Conservation (phyloP, 2,329 filamentous ascomycete genomes). For the Colletotrichum tofieldiae region DNA sequence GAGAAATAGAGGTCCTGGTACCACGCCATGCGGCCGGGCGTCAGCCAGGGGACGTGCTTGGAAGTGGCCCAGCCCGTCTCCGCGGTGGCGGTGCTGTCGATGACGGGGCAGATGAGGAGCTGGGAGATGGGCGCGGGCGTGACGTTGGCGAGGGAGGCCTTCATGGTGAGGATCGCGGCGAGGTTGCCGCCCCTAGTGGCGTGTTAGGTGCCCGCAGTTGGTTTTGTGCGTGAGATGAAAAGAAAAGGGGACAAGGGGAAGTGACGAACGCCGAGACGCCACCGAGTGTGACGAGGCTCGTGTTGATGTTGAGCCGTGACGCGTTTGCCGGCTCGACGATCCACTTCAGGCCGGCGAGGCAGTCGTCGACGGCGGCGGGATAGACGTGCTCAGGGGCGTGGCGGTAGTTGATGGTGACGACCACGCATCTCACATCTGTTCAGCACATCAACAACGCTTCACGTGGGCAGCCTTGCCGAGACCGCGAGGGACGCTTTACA, state of each 20-base stretch:
- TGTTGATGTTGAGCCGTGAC: slow-evolving; percentile 48
- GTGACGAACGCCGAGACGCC: slow-evolving; percentile 49
- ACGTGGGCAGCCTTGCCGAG: not conserved
- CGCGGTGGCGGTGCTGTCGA: slow-evolving; percentile 53
- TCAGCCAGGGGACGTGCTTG: slow-evolving; percentile 52
- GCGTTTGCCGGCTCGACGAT: slow-evolving; percentile 42
- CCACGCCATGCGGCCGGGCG: slow-evolving; percentile 53
- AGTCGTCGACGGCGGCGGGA: slow-evolving; percentile 54
- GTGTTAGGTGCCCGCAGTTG: not conserved
- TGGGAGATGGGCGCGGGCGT: slow-evolving; percentile 25
- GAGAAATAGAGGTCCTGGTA: slow-evolving; percentile 55
- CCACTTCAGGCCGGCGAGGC: slow-evolving; percentile 52
- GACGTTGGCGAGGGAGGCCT: slow-evolving; percentile 28
- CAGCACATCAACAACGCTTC: not conserved
- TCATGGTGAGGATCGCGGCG: slow-evolving; percentile 44
- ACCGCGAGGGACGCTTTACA: not conserved
- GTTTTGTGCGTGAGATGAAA: slow-evolving; percentile 6
- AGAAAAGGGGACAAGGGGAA: not conserved
- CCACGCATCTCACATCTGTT: slow-evolving; percentile 48
- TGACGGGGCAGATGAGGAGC: slow-evolving; percentile 51
- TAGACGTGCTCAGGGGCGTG: slow-evolving; percentile 55
- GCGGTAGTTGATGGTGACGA: slow-evolving; percentile 54
- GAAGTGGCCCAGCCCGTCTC: slow-evolving; percentile 42
- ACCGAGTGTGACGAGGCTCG: slow-evolving; percentile 48
- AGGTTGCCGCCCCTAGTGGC: slow-evolving; percentile 43